A percentile compares a stretch with the other conserved stretches of the same genome.
Conservation (phyloP, 768 basidiomycete species). For the Hygrophoropsis aurantiaca region DNA sequence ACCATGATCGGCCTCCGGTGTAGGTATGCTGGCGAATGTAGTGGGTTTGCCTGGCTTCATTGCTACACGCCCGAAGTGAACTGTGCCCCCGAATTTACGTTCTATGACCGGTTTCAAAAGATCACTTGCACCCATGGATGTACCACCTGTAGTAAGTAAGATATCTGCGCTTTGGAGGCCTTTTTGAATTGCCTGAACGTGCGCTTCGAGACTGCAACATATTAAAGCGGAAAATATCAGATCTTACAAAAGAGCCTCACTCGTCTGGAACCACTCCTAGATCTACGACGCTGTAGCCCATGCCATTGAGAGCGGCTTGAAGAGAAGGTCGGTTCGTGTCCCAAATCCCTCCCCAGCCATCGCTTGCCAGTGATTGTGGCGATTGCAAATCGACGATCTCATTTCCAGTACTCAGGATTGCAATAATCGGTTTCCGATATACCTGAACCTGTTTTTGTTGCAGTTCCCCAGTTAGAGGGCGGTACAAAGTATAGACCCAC, state of each 20-base stretch:
- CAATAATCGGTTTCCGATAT: slow-evolving; percentile 70
- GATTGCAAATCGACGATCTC: slow-evolving; percentile 69
- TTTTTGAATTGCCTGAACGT: slow-evolving; percentile 52
- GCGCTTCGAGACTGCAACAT: slow-evolving; percentile 49
- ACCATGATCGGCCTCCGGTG: slow-evolving; percentile 25
- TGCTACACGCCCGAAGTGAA: slow-evolving; percentile 85
- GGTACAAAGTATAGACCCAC: slow-evolving; percentile 34
- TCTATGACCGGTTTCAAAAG: slow-evolving; percentile 88
- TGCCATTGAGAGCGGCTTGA: slow-evolving; percentile 61
- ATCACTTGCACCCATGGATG: slow-evolving; percentile 89
- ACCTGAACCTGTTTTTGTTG: slow-evolving; percentile 56
- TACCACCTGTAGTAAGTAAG: slow-evolving; percentile 83
- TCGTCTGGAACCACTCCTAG: slow-evolving; percentile 78
- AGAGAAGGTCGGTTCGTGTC: slow-evolving; percentile 88
- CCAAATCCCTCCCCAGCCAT: slow-evolving; percentile 70
- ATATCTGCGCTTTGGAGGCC: slow-evolving; percentile 70
- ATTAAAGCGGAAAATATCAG: slow-evolving; percentile 1
- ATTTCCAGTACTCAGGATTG: slow-evolving; percentile 84
- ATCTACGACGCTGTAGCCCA: slow-evolving; percentile 79
- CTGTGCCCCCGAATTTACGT: slow-evolving; percentile 66
- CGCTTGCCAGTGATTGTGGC: slow-evolving; percentile 28
- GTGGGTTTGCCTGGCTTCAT: slow-evolving; percentile 89
- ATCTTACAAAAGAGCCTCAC: slow-evolving; percentile 37
- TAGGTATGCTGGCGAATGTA: slow-evolving; percentile 79
- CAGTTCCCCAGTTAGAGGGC: too few relatives aligned